Evolutionary conservation across 2,329 filamentous ascomycete species (phyloP), one percentile per base, ranked within the genome.

Genomic region (Hymenoscyphus fraxineus): DNA sequence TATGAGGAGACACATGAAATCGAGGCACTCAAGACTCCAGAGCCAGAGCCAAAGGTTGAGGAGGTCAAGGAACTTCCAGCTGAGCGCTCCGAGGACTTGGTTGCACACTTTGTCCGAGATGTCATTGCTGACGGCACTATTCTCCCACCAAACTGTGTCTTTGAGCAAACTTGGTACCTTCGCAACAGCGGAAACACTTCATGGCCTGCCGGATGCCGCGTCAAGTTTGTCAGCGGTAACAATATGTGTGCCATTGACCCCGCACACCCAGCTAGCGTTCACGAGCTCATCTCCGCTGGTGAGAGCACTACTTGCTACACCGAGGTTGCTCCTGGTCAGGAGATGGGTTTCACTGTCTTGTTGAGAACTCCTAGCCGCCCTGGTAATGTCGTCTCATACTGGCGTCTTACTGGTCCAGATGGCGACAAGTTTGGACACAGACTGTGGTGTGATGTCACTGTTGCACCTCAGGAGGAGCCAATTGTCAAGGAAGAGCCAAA

Each of bases 161-260:
- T 99, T 74, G 86, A 90, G 72, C 93, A 99, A 78, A 92, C 91
- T 1, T 99, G 95, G 95, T 89, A 90, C 61, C 84, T 99, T 51
- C 88, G 88, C 73, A 99, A 99, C 75, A 88, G 89, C 22, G 94
- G 95, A 35, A 85, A 86, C 12, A 79, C 82, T 59, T 78, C 88
- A 13, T 99, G 95, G 95, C 95, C 95, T 44, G 86, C 88, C 63
- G 95, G 93, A 67, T 96, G 92, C 81, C 90, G 88, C 64, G 91
- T 98, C 71, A 92, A 91, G 78, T 97, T 93, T 74, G 90, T 96
- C 65, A 93, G 94, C 64, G 95, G 95, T 60, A 94, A 98, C 77
- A 93, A 94, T 79, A 98, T 99, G 95, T 92, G 96, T 72, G 90
- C 93, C 70, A 85, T 97, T 62, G 91, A 97, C 76, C 87, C 90